Conservation (phyloP, 2,329 filamentous ascomycete genomes). For the Aurifilum marmelostoma region DNA sequence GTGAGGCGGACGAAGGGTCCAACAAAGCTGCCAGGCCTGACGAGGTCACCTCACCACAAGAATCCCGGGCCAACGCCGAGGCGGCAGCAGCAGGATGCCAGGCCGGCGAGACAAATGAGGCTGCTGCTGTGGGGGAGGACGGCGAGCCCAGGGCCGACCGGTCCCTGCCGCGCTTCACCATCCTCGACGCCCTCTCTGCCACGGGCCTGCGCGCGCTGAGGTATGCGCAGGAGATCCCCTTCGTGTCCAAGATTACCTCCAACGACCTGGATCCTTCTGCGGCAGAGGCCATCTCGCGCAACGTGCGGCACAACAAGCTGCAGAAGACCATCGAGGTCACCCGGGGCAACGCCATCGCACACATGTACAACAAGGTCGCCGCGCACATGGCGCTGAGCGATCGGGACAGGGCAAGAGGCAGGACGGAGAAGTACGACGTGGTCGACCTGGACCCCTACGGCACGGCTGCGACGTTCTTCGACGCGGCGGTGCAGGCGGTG, state of each 20-base stretch:
- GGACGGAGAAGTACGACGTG: constrained; percentile 73
- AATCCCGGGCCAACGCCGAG: constrained; percentile 16
- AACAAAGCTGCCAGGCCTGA: constrained; percentile 22
- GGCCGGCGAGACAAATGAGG: constrained; percentile 10
- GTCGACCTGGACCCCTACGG: constrained; percentile 97
- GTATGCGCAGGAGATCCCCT: constrained; percentile 89
- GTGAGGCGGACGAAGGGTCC: neutral
- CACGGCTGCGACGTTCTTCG: constrained; percentile 88
- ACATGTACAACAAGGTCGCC: constrained; percentile 81
- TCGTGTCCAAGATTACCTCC: constrained; percentile 78
- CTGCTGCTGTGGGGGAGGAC: neutral
- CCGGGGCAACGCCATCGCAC: constrained; percentile 80
- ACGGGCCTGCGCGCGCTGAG: constrained; percentile 89
- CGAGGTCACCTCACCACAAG: constrained; percentile 14
- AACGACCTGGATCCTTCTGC: constrained; percentile 86
- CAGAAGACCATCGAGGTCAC: constrained; percentile 71
- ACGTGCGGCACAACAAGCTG: constrained; percentile 81
- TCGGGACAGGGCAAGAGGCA: constrained; percentile 43
- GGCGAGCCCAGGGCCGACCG: constrained; percentile 33
- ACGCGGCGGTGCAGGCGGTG: constrained; percentile 84
- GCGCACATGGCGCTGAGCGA: constrained; percentile 50
- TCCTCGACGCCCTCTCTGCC: constrained; percentile 92
- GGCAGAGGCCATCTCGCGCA: constrained; percentile 78
- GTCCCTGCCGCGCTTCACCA: constrained; percentile 63
- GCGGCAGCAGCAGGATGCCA: constrained; percentile 11